A percentile compares a stretch with the other conserved stretches of the same genome.
These are phyloP conservation scores for Chaetomiaceae sp. DNA, from an alignment of 2,329 filamentous ascomycete species.

Conservation along the genomic window DNA sequence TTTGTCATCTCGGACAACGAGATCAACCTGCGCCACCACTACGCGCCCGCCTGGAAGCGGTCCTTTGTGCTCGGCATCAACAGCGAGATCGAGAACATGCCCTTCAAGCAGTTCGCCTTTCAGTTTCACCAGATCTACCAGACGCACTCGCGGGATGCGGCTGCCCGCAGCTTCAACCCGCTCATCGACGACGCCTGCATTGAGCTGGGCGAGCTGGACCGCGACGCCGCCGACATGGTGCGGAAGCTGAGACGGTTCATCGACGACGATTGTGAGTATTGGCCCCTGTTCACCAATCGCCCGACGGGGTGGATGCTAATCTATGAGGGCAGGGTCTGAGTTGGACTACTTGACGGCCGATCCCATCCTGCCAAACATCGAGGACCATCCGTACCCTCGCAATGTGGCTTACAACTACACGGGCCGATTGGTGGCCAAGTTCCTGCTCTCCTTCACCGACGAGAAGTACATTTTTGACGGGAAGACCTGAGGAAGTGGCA, in stretches of 20 bases:
- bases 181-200: conserved; percentile 43
- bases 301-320: conserved; percentile 6
- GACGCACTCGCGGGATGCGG: conserved; percentile 49
- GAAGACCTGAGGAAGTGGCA: conserved; percentile 5
- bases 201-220: conserved; percentile 44
- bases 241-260: conserved; percentile 42
- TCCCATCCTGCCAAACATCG: conserved; percentile 43
- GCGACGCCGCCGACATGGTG: conserved; percentile 44
- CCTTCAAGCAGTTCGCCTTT: conserved; percentile 57
- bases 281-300: not conserved
- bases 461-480: conserved; percentile 36
- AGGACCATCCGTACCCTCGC: conserved; percentile 43
- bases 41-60: conserved; percentile 37
- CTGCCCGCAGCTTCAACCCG: conserved; percentile 51
- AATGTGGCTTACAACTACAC: conserved; percentile 49
- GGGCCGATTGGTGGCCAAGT: conserved; percentile 50
- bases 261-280: conserved; percentile 40
- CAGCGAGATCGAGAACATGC: conserved; percentile 52
- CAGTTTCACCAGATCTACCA: conserved; percentile 59
- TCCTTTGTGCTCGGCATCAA: conserved; percentile 44
- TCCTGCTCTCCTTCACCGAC: conserved; percentile 51
- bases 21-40: conserved; percentile 40
- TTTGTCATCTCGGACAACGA: conserved; percentile 51
- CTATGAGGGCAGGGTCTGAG: conserved; percentile 35
- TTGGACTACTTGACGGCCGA: conserved; percentile 44